A percentile compares a stretch with the other conserved stretches of the same genome.
Evolutionary conservation across 2,329 filamentous ascomycete species (phyloP).

Genomic region (Pseudogymnoascus sp.): DNA sequence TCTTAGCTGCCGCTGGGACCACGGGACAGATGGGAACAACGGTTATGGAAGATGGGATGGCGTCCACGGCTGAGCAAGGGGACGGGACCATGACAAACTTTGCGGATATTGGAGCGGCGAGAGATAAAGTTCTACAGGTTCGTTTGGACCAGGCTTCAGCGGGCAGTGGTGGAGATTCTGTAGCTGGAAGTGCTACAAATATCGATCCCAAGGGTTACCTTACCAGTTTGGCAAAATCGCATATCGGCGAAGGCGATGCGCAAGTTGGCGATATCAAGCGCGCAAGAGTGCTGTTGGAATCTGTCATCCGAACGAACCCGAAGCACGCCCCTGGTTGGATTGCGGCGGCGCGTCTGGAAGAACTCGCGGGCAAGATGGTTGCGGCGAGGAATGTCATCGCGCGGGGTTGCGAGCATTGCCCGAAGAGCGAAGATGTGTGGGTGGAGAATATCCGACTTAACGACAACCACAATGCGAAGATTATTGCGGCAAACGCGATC

Average conservation of each 20-base stretch:
- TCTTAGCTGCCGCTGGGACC: conserved; percentile 77
- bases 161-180: conserved; percentile 57
- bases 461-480: conserved; percentile 85
- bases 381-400: conserved; percentile 83
- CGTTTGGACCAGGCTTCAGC: conserved; percentile 81
- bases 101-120: conserved; percentile 89
- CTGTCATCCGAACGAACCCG: conserved; percentile 93
- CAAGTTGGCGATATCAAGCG: conserved; percentile 93
- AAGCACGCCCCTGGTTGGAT: conserved; percentile 95
- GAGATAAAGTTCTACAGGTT: conserved; percentile 94
- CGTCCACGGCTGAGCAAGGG: conserved; percentile 41
- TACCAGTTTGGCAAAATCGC: conserved; percentile 77
- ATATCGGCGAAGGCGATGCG: conserved; percentile 68
- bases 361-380: conserved; percentile 84
- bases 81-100: conserved; percentile 98
- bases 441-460: conserved; percentile 91
- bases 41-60: conserved; percentile 67
- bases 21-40: conserved; percentile 77
- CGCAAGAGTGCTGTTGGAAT: conserved; percentile 85
- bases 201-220: conserved; percentile 96
- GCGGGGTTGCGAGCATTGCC: conserved; percentile 81
- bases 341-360: conserved; percentile 83
- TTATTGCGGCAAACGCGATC: conserved; percentile 89
- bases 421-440: conserved; percentile 93
- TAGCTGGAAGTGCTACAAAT: conserved; percentile 73